phyloP scores from a whole-genome alignment of 139 green algal species.

The Picochlorum sp. region DNA sequence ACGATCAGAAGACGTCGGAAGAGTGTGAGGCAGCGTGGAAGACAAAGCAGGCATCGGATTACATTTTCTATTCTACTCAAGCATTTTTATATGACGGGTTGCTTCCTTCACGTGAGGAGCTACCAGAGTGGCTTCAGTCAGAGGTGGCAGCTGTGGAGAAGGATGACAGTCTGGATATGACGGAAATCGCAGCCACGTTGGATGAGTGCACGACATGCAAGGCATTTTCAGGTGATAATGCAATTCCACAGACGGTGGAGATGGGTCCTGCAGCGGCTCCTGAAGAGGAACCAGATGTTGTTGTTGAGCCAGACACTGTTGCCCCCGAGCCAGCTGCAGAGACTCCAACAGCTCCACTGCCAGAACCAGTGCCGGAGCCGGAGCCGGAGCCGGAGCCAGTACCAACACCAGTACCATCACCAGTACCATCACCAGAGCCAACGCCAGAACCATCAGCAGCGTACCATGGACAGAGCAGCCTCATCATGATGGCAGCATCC shows the following conservation, averaged over 20 bases:
- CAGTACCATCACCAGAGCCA: too few species aligned
- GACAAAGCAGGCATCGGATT: conserved; percentile 10
- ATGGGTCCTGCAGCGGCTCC: neutral
- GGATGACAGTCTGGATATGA: neutral
- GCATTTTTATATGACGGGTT: neutral
- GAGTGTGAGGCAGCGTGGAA: conserved; percentile 4
- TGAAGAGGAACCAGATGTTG: neutral
- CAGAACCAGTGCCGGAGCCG: neutral
- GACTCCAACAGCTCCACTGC: neutral
- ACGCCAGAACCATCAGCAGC: neutral
- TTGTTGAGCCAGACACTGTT: neutral
- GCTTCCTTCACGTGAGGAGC: neutral
- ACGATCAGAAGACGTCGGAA: neutral
- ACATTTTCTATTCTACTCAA: neutral
- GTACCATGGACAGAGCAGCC: too few species aligned
- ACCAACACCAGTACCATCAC: neutral
- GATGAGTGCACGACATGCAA: conserved; percentile 9
- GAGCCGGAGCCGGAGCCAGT: neutral
- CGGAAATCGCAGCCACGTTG: neutral
- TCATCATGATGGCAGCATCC: too few species aligned
- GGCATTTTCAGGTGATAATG: neutral
- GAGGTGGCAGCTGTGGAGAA: neutral
- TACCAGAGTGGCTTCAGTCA: conserved; percentile 1
- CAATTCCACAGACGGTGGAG: neutral
- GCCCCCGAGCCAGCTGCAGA: neutral